Conservation (phyloP, 164 flowering plant species). For the Buxus sempervirens region DNA sequence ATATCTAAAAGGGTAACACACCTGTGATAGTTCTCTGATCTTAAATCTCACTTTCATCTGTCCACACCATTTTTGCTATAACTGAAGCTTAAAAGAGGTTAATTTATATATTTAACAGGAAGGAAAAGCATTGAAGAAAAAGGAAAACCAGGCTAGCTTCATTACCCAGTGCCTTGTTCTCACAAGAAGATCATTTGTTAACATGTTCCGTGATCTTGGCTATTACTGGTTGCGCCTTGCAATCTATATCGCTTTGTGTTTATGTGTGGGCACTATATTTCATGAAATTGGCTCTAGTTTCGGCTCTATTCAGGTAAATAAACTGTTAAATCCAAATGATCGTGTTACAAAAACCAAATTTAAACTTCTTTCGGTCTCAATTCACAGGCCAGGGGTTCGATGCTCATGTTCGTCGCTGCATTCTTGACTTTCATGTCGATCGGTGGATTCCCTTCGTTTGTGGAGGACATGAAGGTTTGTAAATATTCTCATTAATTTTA, state of each 20-base stretch:
- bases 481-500: background rate
- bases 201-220: constrained; percentile 63
- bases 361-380: too few relatives aligned
- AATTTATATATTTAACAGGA: constrained; percentile 20
- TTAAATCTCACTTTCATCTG: too few relatives aligned
- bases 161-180: constrained; percentile 34
- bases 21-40: too few relatives aligned
- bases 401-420: constrained; percentile 41
- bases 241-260: constrained; percentile 28
- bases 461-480: constrained; percentile 54
- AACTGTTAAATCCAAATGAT: background rate
- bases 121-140: constrained; percentile 21
- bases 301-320: constrained; percentile 39
- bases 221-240: constrained; percentile 62
- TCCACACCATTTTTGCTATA: background rate
- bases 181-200: constrained; percentile 48
- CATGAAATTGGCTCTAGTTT: constrained; percentile 31
- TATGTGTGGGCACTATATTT: constrained; percentile 49
- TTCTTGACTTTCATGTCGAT: constrained; percentile 49
- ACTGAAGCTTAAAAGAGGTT: too few relatives aligned
- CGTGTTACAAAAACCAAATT: background rate
- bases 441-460: constrained; percentile 61
- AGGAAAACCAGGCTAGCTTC: constrained; percentile 36
- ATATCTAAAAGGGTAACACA: constrained; percentile 35
- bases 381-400: constrained; percentile 38